Evolutionary conservation across 2,329 filamentous ascomycete genomes (phyloP).

Genomic region (Eutypa lata): DNA sequence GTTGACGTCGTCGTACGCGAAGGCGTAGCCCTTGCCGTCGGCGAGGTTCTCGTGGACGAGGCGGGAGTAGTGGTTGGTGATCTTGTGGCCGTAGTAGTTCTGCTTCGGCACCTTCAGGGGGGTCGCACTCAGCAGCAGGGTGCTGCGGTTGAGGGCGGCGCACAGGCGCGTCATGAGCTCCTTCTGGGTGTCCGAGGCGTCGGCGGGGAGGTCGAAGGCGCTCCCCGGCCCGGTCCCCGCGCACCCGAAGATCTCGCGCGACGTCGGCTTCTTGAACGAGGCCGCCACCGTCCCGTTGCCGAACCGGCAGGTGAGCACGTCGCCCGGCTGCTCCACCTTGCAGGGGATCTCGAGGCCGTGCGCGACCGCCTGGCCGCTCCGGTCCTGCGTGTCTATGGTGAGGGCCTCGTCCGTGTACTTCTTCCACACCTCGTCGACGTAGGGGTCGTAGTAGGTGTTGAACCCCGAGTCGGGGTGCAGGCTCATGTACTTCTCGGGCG

Average conservation of each 20-base stretch:
- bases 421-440: conserved; percentile 26
- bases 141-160: conserved; percentile 22
- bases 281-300: conserved; percentile 7
- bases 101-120: conserved; percentile 10
- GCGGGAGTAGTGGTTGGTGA: conserved; percentile 39
- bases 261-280: conserved; percentile 13
- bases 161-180: conserved; percentile 21
- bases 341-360: conserved; percentile 36
- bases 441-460: conserved; percentile 24
- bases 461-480: conserved; percentile 19
- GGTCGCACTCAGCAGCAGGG: conserved; percentile 17
- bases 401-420: conserved; percentile 34
- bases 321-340: not conserved
- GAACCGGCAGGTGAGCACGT: conserved; percentile 17
- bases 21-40: conserved; percentile 49
- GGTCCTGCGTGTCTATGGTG: conserved; percentile 55
- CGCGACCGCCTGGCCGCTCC: conserved; percentile 41
- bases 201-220: conserved; percentile 24
- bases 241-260: conserved; percentile 49
- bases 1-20: conserved; percentile 55
- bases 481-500: conserved; percentile 28
- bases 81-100: conserved; percentile 25
- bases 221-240: conserved; percentile 15
- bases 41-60: conserved; percentile 46
- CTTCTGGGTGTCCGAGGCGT: conserved; percentile 2